These are phyloP conservation scores for Rubia peregrina DNA, from an alignment of 305 asterid species.

Conservation along the genomic window DNA sequence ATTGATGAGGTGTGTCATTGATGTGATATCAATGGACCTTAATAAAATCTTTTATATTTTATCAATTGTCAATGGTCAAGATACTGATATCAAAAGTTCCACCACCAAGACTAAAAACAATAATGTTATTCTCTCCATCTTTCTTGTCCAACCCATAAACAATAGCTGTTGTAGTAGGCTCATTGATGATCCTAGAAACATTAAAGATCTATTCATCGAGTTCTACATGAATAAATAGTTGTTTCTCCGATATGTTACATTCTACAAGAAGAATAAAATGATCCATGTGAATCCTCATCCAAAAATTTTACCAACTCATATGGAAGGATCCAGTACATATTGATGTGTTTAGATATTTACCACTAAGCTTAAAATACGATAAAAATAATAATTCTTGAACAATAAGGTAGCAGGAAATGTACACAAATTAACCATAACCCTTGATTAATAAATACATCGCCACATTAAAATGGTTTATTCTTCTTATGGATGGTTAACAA, in stretches of 20 bases:
- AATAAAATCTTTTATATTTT: too few species aligned
- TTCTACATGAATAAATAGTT: too few species aligned
- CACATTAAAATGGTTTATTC: too few species aligned
- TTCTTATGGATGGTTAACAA: background rate
- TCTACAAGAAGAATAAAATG: background rate
- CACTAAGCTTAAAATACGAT: background rate
- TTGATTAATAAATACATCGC: too few species aligned
- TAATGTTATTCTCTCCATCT: constrained; percentile 45
- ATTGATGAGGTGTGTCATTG: too few species aligned
- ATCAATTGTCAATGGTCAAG: constrained; percentile 39
- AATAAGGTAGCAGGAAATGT: background rate
- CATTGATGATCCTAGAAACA: constrained; percentile 44
- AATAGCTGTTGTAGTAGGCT: constrained; percentile 48
- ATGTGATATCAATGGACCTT: too few species aligned
- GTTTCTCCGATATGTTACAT: too few species aligned
- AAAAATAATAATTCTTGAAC: background rate
- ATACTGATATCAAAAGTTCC: constrained; percentile 50
- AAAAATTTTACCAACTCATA: background rate
- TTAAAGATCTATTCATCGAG: constrained; percentile 1
- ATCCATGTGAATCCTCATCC: background rate
- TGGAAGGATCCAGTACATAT: background rate
- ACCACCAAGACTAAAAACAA: constrained; percentile 50
- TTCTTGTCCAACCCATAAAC: constrained; percentile 45
- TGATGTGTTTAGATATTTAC: background rate
- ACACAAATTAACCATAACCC: too few species aligned